Evolutionary conservation across 108 stramenopile genomes (phyloP).

Genomic region (Stephanodiscus minutulus): DNA sequence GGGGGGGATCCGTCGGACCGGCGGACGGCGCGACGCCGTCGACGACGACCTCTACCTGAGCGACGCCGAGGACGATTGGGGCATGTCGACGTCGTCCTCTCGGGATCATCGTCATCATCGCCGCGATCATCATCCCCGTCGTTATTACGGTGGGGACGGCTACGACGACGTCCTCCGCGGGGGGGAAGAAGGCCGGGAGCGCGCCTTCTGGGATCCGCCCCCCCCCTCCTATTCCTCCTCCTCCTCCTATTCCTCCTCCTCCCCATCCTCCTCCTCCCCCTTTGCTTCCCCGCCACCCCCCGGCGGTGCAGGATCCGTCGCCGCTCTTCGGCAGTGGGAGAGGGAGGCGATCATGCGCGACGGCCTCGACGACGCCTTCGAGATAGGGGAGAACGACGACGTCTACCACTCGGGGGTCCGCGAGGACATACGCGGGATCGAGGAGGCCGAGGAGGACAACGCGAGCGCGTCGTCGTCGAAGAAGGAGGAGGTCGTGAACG

Average conservation of each 20-base stretch:
- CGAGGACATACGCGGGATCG: conserved; percentile 26
- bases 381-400: conserved; percentile 24
- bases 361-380: conserved; percentile 19
- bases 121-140: no score
- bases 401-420: no score
- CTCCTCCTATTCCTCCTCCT: not conserved
- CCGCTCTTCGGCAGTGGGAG: conserved; percentile 20
- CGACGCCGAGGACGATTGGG: conserved; percentile 40
- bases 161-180: not conserved
- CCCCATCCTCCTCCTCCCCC: not conserved
- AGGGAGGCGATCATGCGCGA: conserved; percentile 28
- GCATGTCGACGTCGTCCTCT: conserved; percentile 26
- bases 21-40: not conserved
- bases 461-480: not conserved
- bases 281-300: not conserved
- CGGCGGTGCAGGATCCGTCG: not conserved
- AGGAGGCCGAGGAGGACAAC: conserved; percentile 8
- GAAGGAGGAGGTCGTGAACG: conserved; percentile 39
- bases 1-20: no score
- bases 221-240: not conserved
- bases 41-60: conserved; percentile 32
- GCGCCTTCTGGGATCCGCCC: no score
- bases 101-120: not conserved
- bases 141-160: not conserved
- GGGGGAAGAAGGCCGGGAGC: no score